Evolutionary conservation across 2,329 filamentous ascomycete species (phyloP).

Genomic region (Claviceps sp.): DNA sequence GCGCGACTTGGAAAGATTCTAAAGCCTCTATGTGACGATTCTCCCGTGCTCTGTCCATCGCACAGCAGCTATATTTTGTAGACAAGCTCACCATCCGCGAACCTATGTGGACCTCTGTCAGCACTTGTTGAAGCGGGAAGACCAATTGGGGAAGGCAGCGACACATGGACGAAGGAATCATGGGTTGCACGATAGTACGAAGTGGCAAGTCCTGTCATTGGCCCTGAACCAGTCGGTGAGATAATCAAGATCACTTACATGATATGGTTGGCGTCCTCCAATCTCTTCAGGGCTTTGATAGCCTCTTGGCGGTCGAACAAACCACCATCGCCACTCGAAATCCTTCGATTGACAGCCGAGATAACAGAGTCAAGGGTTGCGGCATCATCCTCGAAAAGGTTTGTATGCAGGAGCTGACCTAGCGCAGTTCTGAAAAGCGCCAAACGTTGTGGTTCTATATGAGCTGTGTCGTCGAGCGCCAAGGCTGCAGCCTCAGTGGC

Average conservation of each 20-base stretch:
- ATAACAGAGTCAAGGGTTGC: slow-evolving; percentile 65
- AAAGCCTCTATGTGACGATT: background rate
- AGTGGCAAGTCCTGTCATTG: background rate
- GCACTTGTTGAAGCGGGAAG: background rate
- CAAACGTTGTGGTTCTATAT: slow-evolving; percentile 49
- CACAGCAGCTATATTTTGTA: slow-evolving; percentile 46
- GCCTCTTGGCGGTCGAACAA: slow-evolving; percentile 62
- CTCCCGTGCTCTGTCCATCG: background rate
- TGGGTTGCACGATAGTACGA: background rate
- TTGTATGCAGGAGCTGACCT: slow-evolving; percentile 68
- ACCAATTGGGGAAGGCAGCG: background rate
- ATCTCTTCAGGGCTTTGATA: slow-evolving; percentile 58
- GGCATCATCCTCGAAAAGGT: slow-evolving; percentile 77
- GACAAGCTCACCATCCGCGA: slow-evolving; percentile 48
- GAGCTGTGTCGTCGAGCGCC: slow-evolving; percentile 26
- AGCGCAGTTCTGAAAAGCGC: slow-evolving; percentile 66
- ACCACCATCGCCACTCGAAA: slow-evolving; percentile 39
- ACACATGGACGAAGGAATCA: background rate
- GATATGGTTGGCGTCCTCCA: slow-evolving; percentile 77
- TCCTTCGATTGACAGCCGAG: slow-evolving; percentile 60
- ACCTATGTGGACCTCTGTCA: slow-evolving; percentile 26
- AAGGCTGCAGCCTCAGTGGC: slow-evolving; percentile 28
- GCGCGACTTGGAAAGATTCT: background rate
- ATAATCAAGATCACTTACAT: slow-evolving; percentile 52
- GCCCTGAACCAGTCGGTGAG: background rate